Evolutionary conservation across 306 rosid species (phyloP), one percentile per base, ranked within the genome.

Genomic region (Geum urbanum): DNA sequence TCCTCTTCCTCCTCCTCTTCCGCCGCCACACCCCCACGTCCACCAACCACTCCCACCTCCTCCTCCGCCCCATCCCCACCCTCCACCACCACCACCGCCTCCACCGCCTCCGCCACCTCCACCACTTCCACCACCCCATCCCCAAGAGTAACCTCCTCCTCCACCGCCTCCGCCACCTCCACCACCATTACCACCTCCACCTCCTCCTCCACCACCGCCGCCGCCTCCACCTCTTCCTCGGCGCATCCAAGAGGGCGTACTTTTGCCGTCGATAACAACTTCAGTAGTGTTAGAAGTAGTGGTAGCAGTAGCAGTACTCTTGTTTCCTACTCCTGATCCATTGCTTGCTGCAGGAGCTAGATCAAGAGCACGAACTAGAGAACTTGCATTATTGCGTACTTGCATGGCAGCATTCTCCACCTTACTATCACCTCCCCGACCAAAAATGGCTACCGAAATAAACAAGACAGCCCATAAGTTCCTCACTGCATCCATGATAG

Each of bases 11-110:
- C 69, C 80, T 20, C 67, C 65, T 51, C 66, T 79, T 76, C 70
- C 63, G 43, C 76, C 80, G 24, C 83, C 88, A 74, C 98, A 92
- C 7, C 96, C 92, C 96, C 96, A 88, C 72, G 81, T 82, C 84
- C 83, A 83, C 83, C 80, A 74, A 3, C 96, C 98, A 32, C 89
- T 81, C 19, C 97, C 95, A 2, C 96, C 95, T 12, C 95, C 90
- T 2, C 91, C 96, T 6, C 91, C 63, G 8, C 96, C 84, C 74
- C 97, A 79, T 5, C 76, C 76, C 22, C 70, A 19, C 4, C 75
- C 73, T 6, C 67, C 63, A 58, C 77, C n/a, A 0, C 88, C 84
- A 0, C 84, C 80, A 0, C 84, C 83, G 0, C 81, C 76, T 0
- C 81, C 83, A 0, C 84, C 76, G 0, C 84, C 73, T 0, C 78